Conservation (phyloP, 2,329 filamentous ascomycete species). For the Nemania serpens region DNA sequence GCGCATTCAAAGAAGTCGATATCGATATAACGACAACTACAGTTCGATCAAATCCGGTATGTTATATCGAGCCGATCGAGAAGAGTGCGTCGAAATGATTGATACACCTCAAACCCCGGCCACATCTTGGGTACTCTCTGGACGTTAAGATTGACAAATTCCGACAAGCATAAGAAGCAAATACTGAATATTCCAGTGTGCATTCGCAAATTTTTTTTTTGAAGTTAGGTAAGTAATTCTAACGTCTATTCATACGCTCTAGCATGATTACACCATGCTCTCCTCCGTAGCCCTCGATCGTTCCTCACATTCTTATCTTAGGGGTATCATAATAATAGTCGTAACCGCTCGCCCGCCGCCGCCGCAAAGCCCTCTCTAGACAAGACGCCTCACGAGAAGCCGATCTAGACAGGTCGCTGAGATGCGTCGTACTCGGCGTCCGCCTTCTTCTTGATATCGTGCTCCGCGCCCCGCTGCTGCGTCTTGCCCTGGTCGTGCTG, state of each 20-base stretch:
- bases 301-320: neutral
- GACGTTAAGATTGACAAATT: too few relatives aligned
- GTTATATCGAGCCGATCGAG: too few relatives aligned
- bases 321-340: constrained; percentile 28
- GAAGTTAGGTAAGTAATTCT: too few relatives aligned
- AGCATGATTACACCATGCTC: constrained; percentile 2
- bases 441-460: constrained; percentile 76
- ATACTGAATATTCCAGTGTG: too few relatives aligned
- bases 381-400: constrained; percentile 5
- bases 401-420: constrained; percentile 18
- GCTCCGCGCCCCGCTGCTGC: constrained; percentile 79
- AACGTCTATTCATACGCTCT: neutral
- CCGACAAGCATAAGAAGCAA: too few relatives aligned
- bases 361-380: neutral
- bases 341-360: constrained; percentile 5
- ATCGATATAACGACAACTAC: too few relatives aligned
- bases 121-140: too few relatives aligned
- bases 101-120: too few relatives aligned
- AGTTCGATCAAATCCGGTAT: too few relatives aligned
- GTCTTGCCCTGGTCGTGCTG: constrained; percentile 85
- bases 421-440: constrained; percentile 47
- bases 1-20: too few relatives aligned
- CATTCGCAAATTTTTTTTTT: too few relatives aligned
- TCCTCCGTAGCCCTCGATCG: neutral
- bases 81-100: too few relatives aligned